Conservation (phyloP, 345 rosid species). For the Fremontodendron californicum region DNA sequence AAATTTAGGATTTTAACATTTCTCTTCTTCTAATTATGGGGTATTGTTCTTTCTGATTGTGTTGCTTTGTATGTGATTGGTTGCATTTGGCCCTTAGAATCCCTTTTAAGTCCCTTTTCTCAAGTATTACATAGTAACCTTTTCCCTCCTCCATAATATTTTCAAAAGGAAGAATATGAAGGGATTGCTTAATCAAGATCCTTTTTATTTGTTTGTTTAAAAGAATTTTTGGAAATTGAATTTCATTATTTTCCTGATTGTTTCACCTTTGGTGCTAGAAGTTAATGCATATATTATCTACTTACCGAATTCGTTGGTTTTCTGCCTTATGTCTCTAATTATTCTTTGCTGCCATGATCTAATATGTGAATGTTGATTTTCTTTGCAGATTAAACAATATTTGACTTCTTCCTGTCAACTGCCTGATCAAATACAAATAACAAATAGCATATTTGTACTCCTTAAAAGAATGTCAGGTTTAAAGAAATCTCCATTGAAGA, state of each 20-base stretch:
- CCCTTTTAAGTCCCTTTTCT: background rate
- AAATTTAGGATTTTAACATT: background rate
- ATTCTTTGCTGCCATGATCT: background rate
- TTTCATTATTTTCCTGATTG: background rate
- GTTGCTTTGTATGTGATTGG: background rate
- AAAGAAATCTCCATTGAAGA: slow-evolving; percentile 65
- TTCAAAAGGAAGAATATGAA: background rate
- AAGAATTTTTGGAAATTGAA: background rate
- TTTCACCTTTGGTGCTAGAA: background rate
- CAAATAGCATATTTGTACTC: no score
- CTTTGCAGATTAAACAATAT: slow-evolving; percentile 8
- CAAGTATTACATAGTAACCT: background rate
- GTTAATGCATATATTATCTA: slow-evolving; percentile 5
- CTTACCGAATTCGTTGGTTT: background rate
- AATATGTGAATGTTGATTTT: slow-evolving; percentile 20
- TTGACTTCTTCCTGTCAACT: slow-evolving; percentile 4
- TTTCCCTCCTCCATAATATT: background rate
- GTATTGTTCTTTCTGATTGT: background rate
- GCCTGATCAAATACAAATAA: slow-evolving; percentile 8
- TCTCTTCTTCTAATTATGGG: background rate
- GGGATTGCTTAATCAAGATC: no score
- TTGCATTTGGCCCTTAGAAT: slow-evolving; percentile 4
- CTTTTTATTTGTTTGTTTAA: no score
- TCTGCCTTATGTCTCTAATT: background rate
- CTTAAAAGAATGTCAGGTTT: slow-evolving; percentile 54